Evolutionary conservation across 1,284 basidiomycete genomes (phyloP).

Genomic region (Ganoderma sinense): DNA sequence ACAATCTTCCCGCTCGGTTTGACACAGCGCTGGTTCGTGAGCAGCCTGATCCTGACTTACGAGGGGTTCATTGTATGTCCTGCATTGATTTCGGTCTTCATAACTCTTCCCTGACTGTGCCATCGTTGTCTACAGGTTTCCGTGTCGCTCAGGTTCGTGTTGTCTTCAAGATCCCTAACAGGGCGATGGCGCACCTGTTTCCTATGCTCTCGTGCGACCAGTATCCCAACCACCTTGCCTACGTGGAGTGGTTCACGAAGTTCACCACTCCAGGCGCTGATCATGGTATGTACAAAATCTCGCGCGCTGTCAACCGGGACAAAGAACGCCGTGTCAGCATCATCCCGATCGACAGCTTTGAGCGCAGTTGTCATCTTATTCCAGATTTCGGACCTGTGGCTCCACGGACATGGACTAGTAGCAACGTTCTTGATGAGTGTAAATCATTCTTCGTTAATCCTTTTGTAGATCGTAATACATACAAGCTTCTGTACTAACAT

Average conservation of each 20-base stretch:
- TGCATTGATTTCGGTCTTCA: no score
- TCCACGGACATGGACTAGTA: slow-evolving; percentile 41
- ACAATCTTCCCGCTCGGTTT: slow-evolving; percentile 22
- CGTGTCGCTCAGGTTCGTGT: slow-evolving; percentile 29
- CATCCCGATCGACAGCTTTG: slow-evolving; percentile 35
- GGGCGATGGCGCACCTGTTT: slow-evolving; percentile 16
- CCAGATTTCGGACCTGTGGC: slow-evolving; percentile 24
- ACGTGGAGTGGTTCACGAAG: slow-evolving; percentile 43
- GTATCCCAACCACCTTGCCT: slow-evolving; percentile 35
- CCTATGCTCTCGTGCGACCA: not conserved
- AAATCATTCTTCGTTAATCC: slow-evolving; percentile 40
- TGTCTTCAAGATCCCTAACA: slow-evolving; percentile 24
- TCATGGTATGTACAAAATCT: slow-evolving; percentile 31
- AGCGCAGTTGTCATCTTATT: slow-evolving; percentile 41
- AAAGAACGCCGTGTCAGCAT: slow-evolving; percentile 34
- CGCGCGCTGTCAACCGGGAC: slow-evolving; percentile 14
- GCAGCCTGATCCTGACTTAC: not conserved
- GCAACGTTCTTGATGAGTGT: slow-evolving; percentile 43
- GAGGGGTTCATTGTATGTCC: not conserved
- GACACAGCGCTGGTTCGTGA: slow-evolving; percentile 30
- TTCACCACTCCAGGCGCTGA: slow-evolving; percentile 22
- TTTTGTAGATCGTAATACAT: slow-evolving; percentile 39
- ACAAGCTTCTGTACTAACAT: slow-evolving; percentile 15
- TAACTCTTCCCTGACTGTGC: no score
- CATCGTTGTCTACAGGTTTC: slow-evolving; percentile 19